phyloP scores from a whole-genome alignment of 148 eudicot species.

The Polygonum maritimum region DNA sequence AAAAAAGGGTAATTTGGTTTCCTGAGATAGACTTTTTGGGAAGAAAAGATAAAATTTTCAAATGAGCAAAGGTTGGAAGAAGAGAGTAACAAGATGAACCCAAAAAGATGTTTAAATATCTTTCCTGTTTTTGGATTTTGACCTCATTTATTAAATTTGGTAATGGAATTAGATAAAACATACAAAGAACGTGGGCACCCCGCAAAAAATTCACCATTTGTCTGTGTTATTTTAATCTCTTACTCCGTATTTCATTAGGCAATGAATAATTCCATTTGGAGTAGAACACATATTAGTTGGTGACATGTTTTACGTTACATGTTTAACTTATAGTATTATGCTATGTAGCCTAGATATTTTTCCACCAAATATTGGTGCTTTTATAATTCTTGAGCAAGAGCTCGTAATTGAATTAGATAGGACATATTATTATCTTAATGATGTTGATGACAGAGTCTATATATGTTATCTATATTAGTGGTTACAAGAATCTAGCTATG shows the following conservation, averaged over 20 bases:
- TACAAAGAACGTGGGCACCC: not conserved
- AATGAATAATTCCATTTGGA: too few species aligned
- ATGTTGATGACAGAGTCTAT: not conserved
- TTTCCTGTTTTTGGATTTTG: not conserved
- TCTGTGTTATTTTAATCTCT: not conserved
- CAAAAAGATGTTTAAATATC: not conserved
- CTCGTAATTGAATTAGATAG: too few species aligned
- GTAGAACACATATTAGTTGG: not conserved
- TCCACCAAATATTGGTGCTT: too few species aligned
- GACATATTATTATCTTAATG: not conserved
- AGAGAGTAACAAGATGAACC: not conserved
- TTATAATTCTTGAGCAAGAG: too few species aligned
- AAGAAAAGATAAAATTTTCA: too few species aligned
- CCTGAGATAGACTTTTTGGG: not conserved
- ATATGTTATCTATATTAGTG: not conserved
- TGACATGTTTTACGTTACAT: too few species aligned
- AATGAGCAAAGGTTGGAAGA: not conserved
- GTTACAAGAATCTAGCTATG: not conserved
- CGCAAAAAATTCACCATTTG: not conserved
- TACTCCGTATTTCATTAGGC: too few species aligned
- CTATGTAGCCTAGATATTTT: too few species aligned
- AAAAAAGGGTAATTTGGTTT: not conserved
- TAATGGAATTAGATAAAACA: slow-evolving; percentile 2
- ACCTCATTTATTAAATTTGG: not conserved
- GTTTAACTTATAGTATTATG: too few species aligned